Conservation (phyloP, 768 basidiomycete genomes). For the Mrakia frigida region DNA sequence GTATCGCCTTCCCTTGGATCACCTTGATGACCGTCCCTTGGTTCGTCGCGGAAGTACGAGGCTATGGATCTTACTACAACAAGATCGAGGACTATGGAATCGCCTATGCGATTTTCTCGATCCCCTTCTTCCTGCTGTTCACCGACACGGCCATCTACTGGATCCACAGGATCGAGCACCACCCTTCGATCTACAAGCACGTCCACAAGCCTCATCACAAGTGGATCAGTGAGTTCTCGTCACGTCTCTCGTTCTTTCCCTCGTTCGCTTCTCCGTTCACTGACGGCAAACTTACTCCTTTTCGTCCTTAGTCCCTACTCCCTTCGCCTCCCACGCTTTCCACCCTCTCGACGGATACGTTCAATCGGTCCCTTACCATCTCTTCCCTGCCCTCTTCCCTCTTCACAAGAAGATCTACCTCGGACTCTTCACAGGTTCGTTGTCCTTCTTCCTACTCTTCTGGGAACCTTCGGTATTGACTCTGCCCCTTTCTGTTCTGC, state of each 20-base stretch:
- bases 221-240: conserved; percentile 76
- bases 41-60: conserved; percentile 88
- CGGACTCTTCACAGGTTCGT: conserved; percentile 60
- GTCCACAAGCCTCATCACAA: conserved; percentile 98
- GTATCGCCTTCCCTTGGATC: conserved; percentile 77
- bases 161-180: conserved; percentile 87
- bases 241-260: neutral
- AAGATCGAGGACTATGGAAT: conserved; percentile 70
- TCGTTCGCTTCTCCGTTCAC: neutral
- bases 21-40: conserved; percentile 80
- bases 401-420: conserved; percentile 78
- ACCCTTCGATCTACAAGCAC: conserved; percentile 77
- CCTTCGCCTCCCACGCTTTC: conserved; percentile 96
- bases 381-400: conserved; percentile 85
- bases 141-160: conserved; percentile 95
- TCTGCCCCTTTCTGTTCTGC: too few species aligned
- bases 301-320: conserved; percentile 71
- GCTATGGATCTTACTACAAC: conserved; percentile 69
- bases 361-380: conserved; percentile 91
- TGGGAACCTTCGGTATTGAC: too few species aligned
- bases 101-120: conserved; percentile 36
- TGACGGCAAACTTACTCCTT: neutral
- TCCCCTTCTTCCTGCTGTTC: conserved; percentile 60
- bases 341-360: conserved; percentile 90
- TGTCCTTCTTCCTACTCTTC: too few species aligned